Conservation (phyloP, 139 green algal genomes). For the Pleodorina starrii region DNA sequence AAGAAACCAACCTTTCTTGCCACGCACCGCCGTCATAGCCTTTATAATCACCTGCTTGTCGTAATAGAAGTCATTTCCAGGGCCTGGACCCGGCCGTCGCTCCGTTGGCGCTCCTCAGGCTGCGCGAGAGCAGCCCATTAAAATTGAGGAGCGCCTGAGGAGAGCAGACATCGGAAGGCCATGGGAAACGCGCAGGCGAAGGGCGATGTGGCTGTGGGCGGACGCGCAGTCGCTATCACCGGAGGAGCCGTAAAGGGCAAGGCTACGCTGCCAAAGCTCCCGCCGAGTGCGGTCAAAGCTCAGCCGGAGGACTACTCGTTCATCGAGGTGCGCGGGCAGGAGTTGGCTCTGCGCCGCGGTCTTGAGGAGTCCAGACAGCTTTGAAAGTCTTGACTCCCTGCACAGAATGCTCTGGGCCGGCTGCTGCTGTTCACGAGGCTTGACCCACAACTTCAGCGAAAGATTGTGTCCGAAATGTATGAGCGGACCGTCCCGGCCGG, state of each 20-base stretch:
- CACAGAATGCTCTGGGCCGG: conserved; percentile 82
- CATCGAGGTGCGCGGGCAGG: conserved; percentile 72
- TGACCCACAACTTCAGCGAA: conserved; percentile 75
- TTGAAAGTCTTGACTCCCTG: neutral
- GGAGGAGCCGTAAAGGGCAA: conserved; percentile 60
- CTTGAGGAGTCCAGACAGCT: conserved; percentile 5
- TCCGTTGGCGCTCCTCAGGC: conserved; percentile 25
- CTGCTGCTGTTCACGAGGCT: conserved; percentile 90
- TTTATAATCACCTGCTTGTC: no score
- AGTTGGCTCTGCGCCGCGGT: neutral
- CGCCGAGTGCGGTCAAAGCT: conserved; percentile 60
- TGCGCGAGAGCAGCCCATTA: neutral
- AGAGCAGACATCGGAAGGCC: neutral
- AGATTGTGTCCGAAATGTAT: conserved; percentile 82
- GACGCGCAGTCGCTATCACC: conserved; percentile 76
- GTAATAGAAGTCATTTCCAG: no score
- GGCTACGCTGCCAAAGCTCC: conserved; percentile 62
- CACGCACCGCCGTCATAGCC: no score
- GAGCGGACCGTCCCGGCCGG: conserved; percentile 71
- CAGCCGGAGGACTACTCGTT: conserved; percentile 74
- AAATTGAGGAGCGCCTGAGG: conserved; percentile 15
- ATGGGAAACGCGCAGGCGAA: conserved; percentile 45
- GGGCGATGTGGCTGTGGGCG: conserved; percentile 13
- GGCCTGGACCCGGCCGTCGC: conserved; percentile 13
- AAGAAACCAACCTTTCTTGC: no score